phyloP scores from a whole-genome alignment of 2,329 filamentous ascomycete species.

The Lachnellula arida region DNA sequence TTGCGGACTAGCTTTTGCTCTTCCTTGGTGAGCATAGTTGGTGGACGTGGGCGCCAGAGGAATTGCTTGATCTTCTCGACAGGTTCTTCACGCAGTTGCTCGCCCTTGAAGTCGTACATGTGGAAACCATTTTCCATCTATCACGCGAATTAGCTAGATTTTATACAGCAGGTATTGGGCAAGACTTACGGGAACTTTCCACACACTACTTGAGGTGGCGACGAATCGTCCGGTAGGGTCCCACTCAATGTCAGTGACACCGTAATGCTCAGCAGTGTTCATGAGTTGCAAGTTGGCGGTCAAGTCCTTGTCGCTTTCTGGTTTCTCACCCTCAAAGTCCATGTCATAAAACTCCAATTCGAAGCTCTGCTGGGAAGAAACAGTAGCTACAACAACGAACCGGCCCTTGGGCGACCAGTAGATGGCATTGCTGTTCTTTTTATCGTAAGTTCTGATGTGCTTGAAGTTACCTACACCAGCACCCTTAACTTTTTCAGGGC shows the following conservation, averaged over 20 bases:
- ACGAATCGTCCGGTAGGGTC: constrained; percentile 94
- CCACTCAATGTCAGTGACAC: constrained; percentile 97
- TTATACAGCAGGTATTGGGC: not conserved
- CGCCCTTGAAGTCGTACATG: constrained; percentile 93
- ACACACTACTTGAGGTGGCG: constrained; percentile 85
- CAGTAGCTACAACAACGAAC: constrained; percentile 91
- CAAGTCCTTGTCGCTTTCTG: constrained; percentile 87
- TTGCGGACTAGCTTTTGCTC: constrained; percentile 98
- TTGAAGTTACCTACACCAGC: constrained; percentile 85
- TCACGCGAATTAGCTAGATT: constrained; percentile 21
- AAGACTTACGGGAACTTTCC: constrained; percentile 87
- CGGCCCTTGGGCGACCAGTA: constrained; percentile 97
- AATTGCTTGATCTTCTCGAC: constrained; percentile 98
- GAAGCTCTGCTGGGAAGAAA: constrained; percentile 87
- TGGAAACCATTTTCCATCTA: constrained; percentile 99
- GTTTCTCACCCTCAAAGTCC: constrained; percentile 96
- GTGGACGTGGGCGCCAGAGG: constrained; percentile 85
- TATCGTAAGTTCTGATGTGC: constrained; percentile 89
- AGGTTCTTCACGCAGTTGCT: constrained; percentile 81
- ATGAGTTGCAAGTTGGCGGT: constrained; percentile 93
- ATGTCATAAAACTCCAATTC: constrained; percentile 98
- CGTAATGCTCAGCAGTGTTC: constrained; percentile 92
- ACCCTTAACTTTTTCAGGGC: constrained; percentile 89
- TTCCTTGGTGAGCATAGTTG: constrained; percentile 89
- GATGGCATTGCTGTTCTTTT: constrained; percentile 99